phyloP scores from a whole-genome alignment of 1,284 basidiomycete genomes.

The Trichosporon sp. region DNA sequence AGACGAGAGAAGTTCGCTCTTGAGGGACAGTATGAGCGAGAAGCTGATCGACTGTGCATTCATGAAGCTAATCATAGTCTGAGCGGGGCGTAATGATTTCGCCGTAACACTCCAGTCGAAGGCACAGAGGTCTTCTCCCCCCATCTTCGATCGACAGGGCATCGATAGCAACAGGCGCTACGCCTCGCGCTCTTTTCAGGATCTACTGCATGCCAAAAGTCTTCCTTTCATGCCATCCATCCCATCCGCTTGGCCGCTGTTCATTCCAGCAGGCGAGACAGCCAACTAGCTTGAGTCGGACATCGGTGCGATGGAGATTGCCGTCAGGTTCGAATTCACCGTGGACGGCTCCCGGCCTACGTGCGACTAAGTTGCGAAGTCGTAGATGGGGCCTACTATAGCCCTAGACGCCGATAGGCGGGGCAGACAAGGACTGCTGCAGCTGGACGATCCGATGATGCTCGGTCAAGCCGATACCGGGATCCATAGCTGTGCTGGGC shows the following conservation, averaged over 20 bases:
- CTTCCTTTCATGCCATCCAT: slow-evolving; percentile 28
- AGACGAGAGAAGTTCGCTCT: too few species aligned
- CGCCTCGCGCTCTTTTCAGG: slow-evolving; percentile 58
- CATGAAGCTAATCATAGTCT: slow-evolving; percentile 48
- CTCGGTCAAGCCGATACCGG: too few species aligned
- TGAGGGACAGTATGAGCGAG: too few species aligned
- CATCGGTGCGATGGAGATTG: slow-evolving; percentile 59
- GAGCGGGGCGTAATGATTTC: slow-evolving; percentile 62
- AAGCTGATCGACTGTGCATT: too few species aligned
- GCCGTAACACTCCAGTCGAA: slow-evolving; percentile 59
- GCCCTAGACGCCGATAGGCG: too few species aligned
- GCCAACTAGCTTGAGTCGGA: slow-evolving; percentile 65
- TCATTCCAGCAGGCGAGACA: slow-evolving; percentile 51
- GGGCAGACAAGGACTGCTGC: too few species aligned
- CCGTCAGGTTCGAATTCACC: slow-evolving; percentile 59
- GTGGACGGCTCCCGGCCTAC: slow-evolving; percentile 47
- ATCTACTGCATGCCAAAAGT: slow-evolving; percentile 53
- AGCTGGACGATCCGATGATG: too few species aligned
- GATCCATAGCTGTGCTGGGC: too few species aligned
- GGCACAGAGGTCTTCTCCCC: slow-evolving; percentile 53
- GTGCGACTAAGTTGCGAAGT: slow-evolving; percentile 53
- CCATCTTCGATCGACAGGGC: slow-evolving; percentile 57
- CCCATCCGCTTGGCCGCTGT: slow-evolving; percentile 34
- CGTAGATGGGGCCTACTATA: too few species aligned
- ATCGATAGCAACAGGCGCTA: slow-evolving; percentile 58